Conservation (phyloP, 257 asterid genomes). For the Solanum sitiens region DNA sequence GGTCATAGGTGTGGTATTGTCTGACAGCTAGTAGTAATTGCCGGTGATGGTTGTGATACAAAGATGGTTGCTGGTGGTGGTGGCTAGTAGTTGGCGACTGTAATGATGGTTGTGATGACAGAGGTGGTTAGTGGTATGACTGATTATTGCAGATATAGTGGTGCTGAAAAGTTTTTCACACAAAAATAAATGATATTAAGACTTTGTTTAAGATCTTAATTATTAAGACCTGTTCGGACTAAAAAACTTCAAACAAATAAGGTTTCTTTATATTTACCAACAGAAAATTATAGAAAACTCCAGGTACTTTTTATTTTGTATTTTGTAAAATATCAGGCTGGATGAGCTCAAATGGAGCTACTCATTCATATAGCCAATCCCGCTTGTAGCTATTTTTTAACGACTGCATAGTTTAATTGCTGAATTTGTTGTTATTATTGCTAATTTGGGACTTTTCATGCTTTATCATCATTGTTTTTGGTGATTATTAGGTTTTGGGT, state of each 20-base stretch:
- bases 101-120: background rate
- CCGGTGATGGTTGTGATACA: background rate
- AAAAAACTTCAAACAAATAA: background rate
- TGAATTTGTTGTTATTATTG: background rate
- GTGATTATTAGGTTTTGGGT: conserved; percentile 77
- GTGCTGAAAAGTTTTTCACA: background rate
- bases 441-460: conserved; percentile 9
- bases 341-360: background rate
- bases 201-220: background rate
- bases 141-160: background rate
- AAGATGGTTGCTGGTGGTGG: background rate
- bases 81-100: background rate
- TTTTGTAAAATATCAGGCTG: background rate
- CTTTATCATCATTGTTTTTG: conserved; percentile 25
- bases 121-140: background rate
- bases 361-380: background rate
- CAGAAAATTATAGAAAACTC: background rate
- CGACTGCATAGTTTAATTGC: background rate
- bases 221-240: background rate
- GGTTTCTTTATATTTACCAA: background rate
- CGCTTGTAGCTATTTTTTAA: background rate
- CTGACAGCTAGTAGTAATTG: background rate
- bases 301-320: background rate
- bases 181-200: background rate
- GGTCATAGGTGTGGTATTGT: background rate